Conservation (phyloP, 2,329 filamentous ascomycete species). For the Curvularia sp. region DNA sequence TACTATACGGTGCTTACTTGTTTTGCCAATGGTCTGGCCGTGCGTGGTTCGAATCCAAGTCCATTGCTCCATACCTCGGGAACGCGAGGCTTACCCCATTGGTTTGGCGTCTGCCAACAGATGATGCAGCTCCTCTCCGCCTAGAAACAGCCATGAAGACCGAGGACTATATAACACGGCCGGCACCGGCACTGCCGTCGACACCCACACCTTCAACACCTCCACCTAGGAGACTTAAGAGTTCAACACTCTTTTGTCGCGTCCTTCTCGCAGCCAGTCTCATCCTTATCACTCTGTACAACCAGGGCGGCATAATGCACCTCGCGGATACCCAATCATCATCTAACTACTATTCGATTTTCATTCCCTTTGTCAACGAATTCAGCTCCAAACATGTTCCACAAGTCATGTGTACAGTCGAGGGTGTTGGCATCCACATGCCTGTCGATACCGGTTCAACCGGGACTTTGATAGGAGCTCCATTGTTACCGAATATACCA, state of each 20-base stretch:
- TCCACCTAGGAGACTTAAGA: slow-evolving; percentile 12
- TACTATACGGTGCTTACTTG: slow-evolving; percentile 12
- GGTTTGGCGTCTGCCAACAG: slow-evolving; percentile 18
- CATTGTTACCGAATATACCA: slow-evolving; percentile 38
- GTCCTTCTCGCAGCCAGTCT: slow-evolving; percentile 16
- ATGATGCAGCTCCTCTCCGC: slow-evolving; percentile 19
- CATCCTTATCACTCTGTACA: slow-evolving; percentile 16
- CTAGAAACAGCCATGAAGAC: slow-evolving; percentile 32
- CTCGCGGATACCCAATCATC: slow-evolving; percentile 16
- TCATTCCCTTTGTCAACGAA: slow-evolving; percentile 42
- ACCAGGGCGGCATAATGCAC: slow-evolving; percentile 20
- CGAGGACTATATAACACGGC: slow-evolving; percentile 25
- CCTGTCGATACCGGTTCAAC: slow-evolving; percentile 48
- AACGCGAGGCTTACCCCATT: slow-evolving; percentile 21
- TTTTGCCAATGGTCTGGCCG: slow-evolving; percentile 3
- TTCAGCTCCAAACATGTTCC: slow-evolving; percentile 38
- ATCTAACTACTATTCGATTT: slow-evolving; percentile 36
- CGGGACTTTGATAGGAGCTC: slow-evolving; percentile 44
- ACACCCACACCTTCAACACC: slow-evolving; percentile 28
- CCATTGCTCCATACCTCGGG: slow-evolving; percentile 1
- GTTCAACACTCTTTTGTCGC: slow-evolving; percentile 33
- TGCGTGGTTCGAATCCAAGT: slow-evolving; percentile 6
- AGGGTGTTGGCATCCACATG: slow-evolving; percentile 38
- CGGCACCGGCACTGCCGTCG: background rate
- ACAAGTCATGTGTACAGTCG: slow-evolving; percentile 38